phyloP scores from a whole-genome alignment of 192 early-diverging fungal genomes.

The Umbelopsis ramanniana region DNA sequence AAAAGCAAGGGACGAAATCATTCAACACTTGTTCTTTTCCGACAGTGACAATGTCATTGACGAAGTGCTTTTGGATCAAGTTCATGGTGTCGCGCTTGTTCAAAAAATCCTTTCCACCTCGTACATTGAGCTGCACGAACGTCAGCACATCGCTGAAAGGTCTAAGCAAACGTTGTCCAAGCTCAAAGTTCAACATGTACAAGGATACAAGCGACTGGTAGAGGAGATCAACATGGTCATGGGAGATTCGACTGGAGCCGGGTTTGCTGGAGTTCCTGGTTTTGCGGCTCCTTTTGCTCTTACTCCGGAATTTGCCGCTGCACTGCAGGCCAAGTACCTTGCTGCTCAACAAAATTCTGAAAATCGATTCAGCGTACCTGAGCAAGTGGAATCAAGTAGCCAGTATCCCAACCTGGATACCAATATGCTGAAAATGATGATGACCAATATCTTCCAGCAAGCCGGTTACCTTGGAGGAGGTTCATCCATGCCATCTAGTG shows the following conservation, averaged over 20 bases:
- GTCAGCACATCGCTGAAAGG: constrained; percentile 75
- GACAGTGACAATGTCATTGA: constrained; percentile 65
- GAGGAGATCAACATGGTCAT: constrained; percentile 72
- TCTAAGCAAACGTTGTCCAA: constrained; percentile 62
- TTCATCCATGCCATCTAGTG: neutral
- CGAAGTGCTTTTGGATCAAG: constrained; percentile 77
- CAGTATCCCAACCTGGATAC: constrained; percentile 7
- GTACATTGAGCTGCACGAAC: constrained; percentile 78
- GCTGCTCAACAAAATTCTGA: constrained; percentile 20
- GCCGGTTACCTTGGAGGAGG: neutral
- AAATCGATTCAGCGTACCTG: neutral
- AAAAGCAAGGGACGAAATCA: constrained; percentile 83
- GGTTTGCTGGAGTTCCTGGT: constrained; percentile 11
- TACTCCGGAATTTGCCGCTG: constrained; percentile 38
- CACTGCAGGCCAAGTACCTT: constrained; percentile 30
- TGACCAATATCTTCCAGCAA: constrained; percentile 15
- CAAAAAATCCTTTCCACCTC: constrained; percentile 87
- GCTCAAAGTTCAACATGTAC: constrained; percentile 67
- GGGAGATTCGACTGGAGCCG: constrained; percentile 20
- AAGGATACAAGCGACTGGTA: constrained; percentile 79
- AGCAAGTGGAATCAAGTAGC: neutral
- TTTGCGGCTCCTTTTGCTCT: constrained; percentile 23
- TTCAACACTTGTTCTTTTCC: constrained; percentile 84
- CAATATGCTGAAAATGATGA: constrained; percentile 17
- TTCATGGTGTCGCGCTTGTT: constrained; percentile 84